Evolutionary conservation across 2,329 filamentous ascomycete genomes (phyloP).

Genomic region (Ophiostoma tasmaniense): DNA sequence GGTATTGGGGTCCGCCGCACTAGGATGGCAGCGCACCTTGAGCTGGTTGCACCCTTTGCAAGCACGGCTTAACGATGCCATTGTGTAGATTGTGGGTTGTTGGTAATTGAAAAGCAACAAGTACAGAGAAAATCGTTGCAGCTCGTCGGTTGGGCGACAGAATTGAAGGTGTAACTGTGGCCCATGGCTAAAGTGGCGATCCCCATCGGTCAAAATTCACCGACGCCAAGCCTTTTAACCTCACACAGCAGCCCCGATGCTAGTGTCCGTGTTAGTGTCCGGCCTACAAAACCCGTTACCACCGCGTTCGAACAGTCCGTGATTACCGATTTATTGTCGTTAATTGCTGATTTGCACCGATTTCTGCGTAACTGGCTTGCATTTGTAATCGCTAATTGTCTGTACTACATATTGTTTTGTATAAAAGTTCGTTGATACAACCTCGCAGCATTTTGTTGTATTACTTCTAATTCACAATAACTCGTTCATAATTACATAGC

Average conservation of each 20-base stretch:
- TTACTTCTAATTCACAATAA: background rate
- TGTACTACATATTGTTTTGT: background rate
- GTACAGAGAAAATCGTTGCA: background rate
- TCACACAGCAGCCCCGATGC: background rate
- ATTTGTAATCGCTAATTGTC: background rate
- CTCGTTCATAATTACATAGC: background rate
- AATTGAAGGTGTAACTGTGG: background rate
- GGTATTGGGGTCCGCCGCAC: background rate
- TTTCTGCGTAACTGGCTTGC: background rate
- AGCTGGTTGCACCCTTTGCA: slow-evolving; percentile 13
- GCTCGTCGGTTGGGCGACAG: background rate
- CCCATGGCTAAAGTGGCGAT: background rate
- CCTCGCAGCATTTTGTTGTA: background rate
- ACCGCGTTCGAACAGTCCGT: background rate
- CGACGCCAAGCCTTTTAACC: slow-evolving; percentile 1
- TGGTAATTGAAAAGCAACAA: background rate
- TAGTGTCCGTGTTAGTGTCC: background rate
- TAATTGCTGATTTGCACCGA: background rate
- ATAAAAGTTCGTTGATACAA: background rate
- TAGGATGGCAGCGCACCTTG: slow-evolving; percentile 12
- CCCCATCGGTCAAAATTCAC: slow-evolving; percentile 12
- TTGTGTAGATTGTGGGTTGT: background rate
- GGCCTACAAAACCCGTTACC: background rate
- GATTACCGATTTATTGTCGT: background rate
- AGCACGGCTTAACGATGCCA: slow-evolving; percentile 8